Base-by-base conservation (phyloP, 371 early-diverging fungal species). In the Rhizopus delemar region DNA sequence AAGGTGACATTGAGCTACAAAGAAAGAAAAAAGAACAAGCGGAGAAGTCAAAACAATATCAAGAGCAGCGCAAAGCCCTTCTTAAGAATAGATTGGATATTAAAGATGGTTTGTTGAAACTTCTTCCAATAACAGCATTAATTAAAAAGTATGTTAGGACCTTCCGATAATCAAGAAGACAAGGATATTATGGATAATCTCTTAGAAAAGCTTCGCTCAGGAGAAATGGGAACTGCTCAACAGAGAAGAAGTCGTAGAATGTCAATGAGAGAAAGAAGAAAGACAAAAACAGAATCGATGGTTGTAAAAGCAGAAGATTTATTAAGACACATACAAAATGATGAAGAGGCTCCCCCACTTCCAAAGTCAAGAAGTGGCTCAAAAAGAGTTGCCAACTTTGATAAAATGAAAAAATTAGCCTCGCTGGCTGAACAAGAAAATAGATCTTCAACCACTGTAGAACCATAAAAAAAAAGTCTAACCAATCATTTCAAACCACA, bases 141-240 rank as follows among this genome's bases (percentile, higher is more conserved):
- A 3, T 48, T 7, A 29, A 8, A 29, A 28, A 29, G 15, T 3
- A 3, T 55, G 55, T 32, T 66, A 62, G 73, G 68, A 29, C 52
- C 59, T 32, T 28, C 70, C 3, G 75, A 76, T 49, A 69, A 66
- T n/a, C 76, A 78, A 13, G 87, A 76, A 28, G 90, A 90, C 48
- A 91, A 92, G 60, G 90, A 90, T 56, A 87, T 90, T 51, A 90
- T 93, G 83, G 93, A 93, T 56, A 90, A 88, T 48, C 60, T 93
- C 41, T 73, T 93, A n/a, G 87, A 90, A 62, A 83, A 85, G n/a
- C 74, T 93, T 15, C 70, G 88, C 5, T 88, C 88, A 8, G 86
- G 85, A 5, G 90, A 90, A 57, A 74, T 85, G 56, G 81, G 86
- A 31, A 73, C 85, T 0, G 79, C 84, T 0, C 73, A 78, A 69